Evolutionary conservation across 495 filamentous ascomycete genomes (phyloP).

Genomic region (Xanthoparmelia taractica): DNA sequence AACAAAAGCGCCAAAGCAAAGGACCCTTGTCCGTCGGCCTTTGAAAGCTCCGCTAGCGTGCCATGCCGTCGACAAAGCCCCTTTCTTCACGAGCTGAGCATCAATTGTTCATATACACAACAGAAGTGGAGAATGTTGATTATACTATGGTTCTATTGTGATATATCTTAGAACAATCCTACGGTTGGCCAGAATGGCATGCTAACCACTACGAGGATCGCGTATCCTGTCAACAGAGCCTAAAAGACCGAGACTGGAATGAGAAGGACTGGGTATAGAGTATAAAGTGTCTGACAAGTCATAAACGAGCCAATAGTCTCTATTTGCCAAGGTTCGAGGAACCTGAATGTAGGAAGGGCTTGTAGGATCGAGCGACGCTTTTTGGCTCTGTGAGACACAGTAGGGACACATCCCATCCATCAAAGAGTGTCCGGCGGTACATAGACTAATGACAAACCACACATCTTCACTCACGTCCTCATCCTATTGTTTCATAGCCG

Average conservation of each 20-base stretch:
- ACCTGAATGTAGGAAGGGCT: not conserved
- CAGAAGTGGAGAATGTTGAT: not conserved
- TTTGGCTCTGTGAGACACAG: too few species aligned
- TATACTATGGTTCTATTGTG: not conserved
- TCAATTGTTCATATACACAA: constrained; percentile 5
- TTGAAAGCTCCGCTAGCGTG: constrained; percentile 16
- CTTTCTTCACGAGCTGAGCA: not conserved
- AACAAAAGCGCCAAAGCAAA: constrained; percentile 3
- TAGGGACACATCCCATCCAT: too few species aligned
- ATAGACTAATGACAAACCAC: too few species aligned
- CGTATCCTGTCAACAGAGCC: not conserved
- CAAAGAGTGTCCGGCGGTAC: too few species aligned
- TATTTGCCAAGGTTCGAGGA: not conserved
- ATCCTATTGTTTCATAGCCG: too few species aligned
- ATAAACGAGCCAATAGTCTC: not conserved
- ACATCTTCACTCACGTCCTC: too few species aligned
- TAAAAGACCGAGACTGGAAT: not conserved
- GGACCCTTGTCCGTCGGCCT: constrained; percentile 17
- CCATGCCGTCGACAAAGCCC: not conserved
- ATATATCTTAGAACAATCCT: not conserved
- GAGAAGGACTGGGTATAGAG: not conserved
- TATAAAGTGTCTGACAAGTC: not conserved
- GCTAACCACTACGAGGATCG: not conserved
- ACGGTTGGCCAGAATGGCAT: not conserved
- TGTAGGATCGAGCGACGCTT: not conserved